Evolutionary conservation across 208 protist genomes (phyloP), one percentile per base, ranked within the genome.

Genomic region (Acanthamoeba sp.): DNA sequence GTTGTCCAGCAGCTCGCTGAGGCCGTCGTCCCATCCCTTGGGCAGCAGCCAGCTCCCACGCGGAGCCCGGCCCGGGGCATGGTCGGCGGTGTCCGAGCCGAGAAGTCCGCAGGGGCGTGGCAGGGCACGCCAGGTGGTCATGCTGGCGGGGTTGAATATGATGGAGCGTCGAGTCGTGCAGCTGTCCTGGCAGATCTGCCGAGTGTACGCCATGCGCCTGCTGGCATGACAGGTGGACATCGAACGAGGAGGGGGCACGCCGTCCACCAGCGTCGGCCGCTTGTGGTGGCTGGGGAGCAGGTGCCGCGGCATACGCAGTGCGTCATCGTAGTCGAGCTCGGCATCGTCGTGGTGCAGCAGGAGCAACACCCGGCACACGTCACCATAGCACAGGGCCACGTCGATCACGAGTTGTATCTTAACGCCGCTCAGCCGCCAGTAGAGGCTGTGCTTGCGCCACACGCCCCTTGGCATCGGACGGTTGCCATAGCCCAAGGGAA

Each of bases 171-270:
- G 69, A 38, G 12, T 80, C 69, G 16, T 45, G 5, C 69, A 42
- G 69, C 69, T 80, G 34, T 29, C 69, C 24, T 80, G 36, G 24
- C 69, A 80, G 69, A 80, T 36, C 24, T 80, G 69, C 38, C 69
- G 10, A 32, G 5, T n/a, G 9, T 6, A 3, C 69, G 38, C 69
- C 69, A 80, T 16, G 29, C 18, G 36, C 18, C 32, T 80, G 6
- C 69, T 32, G 29, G 69, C 69, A 45, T 42, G 42, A 10, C 38
- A 16, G 32, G 24, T 12, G 7, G 29, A 24, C 20, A 45, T 5
- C 36, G 38, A 12, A 10, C 6, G 6, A 6, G 5, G 29, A 24
- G 32, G 10, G 69, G 38, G 10, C 9, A 80, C 7, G 38, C 69
- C 69, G n/a, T n/a, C n/a, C n/a, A n/a, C n/a, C n/a, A n/a, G n/a